A percentile compares a stretch with the other conserved stretches of the same genome.
Evolutionary conservation across 352 stramenopile genomes (phyloP).

Genomic region (Plasmopara halstedii): DNA sequence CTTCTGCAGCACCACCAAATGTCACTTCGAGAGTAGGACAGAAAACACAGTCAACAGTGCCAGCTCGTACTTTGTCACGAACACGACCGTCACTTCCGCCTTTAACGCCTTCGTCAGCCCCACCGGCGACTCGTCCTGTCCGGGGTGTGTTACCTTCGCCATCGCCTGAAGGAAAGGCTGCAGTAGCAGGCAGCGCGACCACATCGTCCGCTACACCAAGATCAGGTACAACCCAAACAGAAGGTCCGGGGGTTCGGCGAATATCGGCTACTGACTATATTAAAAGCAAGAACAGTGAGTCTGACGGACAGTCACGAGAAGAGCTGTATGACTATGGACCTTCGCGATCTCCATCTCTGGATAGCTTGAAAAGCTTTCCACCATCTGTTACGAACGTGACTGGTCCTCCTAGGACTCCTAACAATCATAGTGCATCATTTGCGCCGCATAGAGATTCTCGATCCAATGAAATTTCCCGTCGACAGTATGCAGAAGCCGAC

Average conservation of each 20-base stretch:
- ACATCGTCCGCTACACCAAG: not conserved
- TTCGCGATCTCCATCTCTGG: slow-evolving; percentile 14
- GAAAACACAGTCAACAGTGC: slow-evolving; percentile 1
- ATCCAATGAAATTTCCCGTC: slow-evolving; percentile 4
- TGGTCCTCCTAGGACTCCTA: not conserved
- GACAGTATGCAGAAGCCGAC: slow-evolving; percentile 8
- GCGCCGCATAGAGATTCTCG: slow-evolving; percentile 10
- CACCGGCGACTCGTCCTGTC: not conserved
- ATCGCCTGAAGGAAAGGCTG: slow-evolving; percentile 1
- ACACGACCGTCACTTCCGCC: slow-evolving; percentile 5
- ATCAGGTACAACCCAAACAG: not conserved
- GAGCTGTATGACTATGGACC: not conserved
- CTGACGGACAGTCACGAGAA: slow-evolving; percentile 1
- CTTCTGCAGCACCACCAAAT: not conserved
- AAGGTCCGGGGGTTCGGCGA: slow-evolving; percentile 4
- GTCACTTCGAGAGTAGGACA: slow-evolving; percentile 1
- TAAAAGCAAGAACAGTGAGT: slow-evolving; percentile 7
- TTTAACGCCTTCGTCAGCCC: not conserved
- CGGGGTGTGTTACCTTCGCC: slow-evolving; percentile 6
- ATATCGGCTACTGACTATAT: slow-evolving; percentile 28
- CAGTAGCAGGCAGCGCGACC: not conserved
- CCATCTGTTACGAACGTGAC: not conserved
- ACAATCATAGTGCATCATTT: slow-evolving; percentile 16
- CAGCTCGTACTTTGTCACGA: not conserved
- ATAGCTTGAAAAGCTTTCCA: slow-evolving; percentile 8